phyloP scores from a whole-genome alignment of 1,139 yeast species.

The Hansenula sp. region DNA sequence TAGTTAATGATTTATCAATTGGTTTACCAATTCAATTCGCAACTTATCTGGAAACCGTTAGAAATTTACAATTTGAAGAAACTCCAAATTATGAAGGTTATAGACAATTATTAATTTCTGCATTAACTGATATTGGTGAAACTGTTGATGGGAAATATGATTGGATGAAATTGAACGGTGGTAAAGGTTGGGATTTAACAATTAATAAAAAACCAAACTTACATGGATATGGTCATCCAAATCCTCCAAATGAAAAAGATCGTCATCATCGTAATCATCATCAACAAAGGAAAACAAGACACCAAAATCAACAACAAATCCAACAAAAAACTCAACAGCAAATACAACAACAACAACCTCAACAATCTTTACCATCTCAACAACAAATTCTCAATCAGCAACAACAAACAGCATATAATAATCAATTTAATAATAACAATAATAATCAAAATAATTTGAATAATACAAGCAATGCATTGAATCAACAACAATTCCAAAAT shows the following conservation, averaged over 20 bases:
- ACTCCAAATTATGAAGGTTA: conserved; percentile 92
- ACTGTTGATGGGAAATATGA: conserved; percentile 85
- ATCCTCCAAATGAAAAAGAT: conserved; percentile 43
- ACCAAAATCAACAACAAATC: conserved; percentile 25
- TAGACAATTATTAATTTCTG: conserved; percentile 70
- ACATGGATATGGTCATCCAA: conserved; percentile 84
- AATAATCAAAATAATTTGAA: conserved; percentile 4
- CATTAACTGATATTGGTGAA: conserved; percentile 67
- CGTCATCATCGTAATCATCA: conserved; percentile 27
- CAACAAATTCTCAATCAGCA: conserved; percentile 18
- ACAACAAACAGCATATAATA: conserved; percentile 6
- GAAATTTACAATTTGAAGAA: conserved; percentile 84
- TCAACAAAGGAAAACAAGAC: conserved; percentile 28
- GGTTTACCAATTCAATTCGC: conserved; percentile 87
- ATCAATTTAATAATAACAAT: conserved; percentile 15
- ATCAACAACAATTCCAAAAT: conserved; percentile 26
- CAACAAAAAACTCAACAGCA: conserved; percentile 22
- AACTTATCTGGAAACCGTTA: conserved; percentile 77
- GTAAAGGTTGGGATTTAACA: conserved; percentile 86
- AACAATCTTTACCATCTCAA: conserved; percentile 18
- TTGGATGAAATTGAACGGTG: conserved; percentile 91
- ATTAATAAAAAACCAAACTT: conserved; percentile 84
- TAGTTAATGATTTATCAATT: conserved; percentile 71
- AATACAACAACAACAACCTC: conserved; percentile 19
- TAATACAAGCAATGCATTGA: conserved; percentile 19